phyloP scores from a whole-genome alignment of 73 alveolate species.

The Paraurostyla sp. region DNA sequence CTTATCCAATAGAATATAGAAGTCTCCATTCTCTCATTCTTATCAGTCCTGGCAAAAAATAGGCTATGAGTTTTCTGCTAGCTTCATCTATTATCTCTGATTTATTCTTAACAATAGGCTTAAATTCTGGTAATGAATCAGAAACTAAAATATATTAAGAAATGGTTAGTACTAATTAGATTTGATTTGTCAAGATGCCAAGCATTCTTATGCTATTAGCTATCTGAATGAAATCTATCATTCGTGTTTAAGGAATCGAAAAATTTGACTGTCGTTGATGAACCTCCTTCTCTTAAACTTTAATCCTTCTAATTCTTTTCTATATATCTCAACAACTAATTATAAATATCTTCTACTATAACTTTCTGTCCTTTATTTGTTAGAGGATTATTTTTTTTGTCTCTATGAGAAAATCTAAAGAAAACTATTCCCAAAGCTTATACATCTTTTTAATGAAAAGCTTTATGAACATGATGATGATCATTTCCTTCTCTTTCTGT shows the following conservation, averaged over 20 bases:
- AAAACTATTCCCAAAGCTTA: conserved; percentile 53
- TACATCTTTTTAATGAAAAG: conserved; percentile 14
- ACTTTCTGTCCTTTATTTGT: conserved; percentile 44
- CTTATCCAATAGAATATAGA: conserved; percentile 50
- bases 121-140: conserved; percentile 42
- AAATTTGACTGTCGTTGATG: conserved; percentile 2
- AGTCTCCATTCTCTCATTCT: conserved; percentile 75
- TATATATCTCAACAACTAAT: not conserved
- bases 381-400: conserved; percentile 13
- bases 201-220: not conserved
- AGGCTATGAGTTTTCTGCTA: conserved; percentile 44
- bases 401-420: conserved; percentile 75
- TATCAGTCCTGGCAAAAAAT: conserved; percentile 64
- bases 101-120: not conserved
- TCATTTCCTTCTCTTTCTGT: not conserved
- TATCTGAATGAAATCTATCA: not conserved
- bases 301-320: not conserved
- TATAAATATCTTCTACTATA: conserved; percentile 61
- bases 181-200: not conserved
- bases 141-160: not conserved
- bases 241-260: not conserved
- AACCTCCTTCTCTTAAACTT: not conserved
- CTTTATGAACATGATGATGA: not conserved
- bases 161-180: not conserved
- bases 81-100: conserved; percentile 46